phyloP scores from a whole-genome alignment of 2,329 filamentous ascomycete species.

The Fusarium palustre region DNA sequence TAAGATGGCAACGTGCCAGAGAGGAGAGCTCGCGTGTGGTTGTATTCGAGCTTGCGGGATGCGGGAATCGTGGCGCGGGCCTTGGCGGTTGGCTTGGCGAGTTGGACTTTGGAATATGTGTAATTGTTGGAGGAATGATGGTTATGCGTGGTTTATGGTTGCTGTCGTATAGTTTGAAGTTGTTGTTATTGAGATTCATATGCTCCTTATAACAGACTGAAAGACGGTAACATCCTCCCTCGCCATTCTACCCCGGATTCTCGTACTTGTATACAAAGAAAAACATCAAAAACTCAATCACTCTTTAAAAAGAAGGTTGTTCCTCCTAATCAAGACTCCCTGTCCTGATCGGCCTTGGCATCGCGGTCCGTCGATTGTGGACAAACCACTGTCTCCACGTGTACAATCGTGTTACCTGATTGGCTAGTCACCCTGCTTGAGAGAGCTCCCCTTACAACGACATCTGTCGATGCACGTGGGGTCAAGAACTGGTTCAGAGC shows the following conservation, averaged over 20 bases:
- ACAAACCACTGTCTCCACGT: conserved; percentile 37
- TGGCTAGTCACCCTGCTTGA: background rate
- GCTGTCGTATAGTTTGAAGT: background rate
- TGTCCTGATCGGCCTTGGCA: conserved; percentile 27
- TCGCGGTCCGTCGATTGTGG: conserved; percentile 14
- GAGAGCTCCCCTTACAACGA: conserved; percentile 33
- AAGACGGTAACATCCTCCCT: background rate
- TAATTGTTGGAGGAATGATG: background rate
- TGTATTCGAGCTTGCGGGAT: background rate
- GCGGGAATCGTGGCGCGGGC: conserved; percentile 14
- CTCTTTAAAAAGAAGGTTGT: background rate
- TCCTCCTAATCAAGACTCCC: background rate
- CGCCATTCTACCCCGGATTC: background rate
- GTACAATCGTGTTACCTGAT: conserved; percentile 6
- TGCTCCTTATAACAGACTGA: rapidly evolving
- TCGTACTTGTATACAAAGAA: background rate
- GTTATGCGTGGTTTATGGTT: background rate
- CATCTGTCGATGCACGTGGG: conserved; percentile 36
- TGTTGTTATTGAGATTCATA: background rate
- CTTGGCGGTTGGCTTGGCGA: conserved; percentile 33
- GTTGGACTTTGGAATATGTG: background rate
- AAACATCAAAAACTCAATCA: background rate
- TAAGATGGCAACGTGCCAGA: conserved; percentile 8
- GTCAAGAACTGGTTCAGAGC: background rate
- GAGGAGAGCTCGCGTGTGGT: conserved; percentile 14